Percentiles rank a stretch among this genome's conserved stretches.
Conservation (phyloP, 768 basidiomycete genomes). For the Boletellus emodensis region DNA sequence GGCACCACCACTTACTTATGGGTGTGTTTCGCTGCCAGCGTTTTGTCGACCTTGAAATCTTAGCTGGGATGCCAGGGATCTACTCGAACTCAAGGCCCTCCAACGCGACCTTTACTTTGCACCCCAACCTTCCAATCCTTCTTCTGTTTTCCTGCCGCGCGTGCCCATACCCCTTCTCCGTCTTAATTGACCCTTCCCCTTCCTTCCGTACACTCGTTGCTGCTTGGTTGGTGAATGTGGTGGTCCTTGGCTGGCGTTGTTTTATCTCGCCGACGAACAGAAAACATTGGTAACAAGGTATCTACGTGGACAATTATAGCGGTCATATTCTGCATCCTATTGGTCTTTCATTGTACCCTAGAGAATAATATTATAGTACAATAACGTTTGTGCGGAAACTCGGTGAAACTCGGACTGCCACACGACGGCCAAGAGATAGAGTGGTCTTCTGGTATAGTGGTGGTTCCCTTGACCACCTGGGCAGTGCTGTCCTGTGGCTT, state of each 20-base stretch:
- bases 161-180: slow-evolving; percentile 67
- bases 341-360: not conserved
- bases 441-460: too few species aligned
- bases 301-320: too few species aligned
- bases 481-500: too few species aligned
- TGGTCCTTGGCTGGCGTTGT: too few species aligned
- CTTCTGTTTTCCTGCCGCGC: slow-evolving; percentile 42
- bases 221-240: too few species aligned
- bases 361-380: not conserved
- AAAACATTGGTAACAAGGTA: too few species aligned
- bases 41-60: not conserved
- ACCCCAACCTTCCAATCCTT: slow-evolving; percentile 42
- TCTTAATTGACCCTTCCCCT: slow-evolving; percentile 31
- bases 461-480: too few species aligned
- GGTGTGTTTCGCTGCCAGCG: slow-evolving; percentile 44
- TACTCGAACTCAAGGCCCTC: slow-evolving; percentile 67
- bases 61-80: slow-evolving; percentile 38
- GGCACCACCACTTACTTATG: slow-evolving; percentile 57
- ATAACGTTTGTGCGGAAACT: not conserved
- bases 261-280: too few species aligned
- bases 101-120: slow-evolving; percentile 61
- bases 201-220: not conserved
- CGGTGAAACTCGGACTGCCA: too few species aligned
- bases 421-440: too few species aligned
- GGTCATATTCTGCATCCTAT: too few species aligned